Evolutionary conservation across 192 early-diverging fungal genomes (phyloP).

Genomic region (Coemansia sp.): DNA sequence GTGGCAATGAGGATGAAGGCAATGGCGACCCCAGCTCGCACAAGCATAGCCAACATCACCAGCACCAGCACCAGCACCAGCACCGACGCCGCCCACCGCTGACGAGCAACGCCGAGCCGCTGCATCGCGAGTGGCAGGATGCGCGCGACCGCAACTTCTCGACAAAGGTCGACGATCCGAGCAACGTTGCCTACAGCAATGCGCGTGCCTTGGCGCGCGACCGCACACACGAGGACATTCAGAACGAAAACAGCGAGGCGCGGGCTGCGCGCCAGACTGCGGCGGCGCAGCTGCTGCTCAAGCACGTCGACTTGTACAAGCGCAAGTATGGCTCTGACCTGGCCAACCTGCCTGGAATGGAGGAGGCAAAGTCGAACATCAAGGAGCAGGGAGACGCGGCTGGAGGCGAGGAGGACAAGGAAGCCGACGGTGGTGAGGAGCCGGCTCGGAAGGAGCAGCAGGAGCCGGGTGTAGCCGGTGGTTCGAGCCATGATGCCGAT

Average conservation of each 20-base stretch:
- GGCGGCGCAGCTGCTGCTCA: slow-evolving; percentile 34
- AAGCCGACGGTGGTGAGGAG: neutral
- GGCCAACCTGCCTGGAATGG: slow-evolving; percentile 26
- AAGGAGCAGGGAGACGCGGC: slow-evolving; percentile 3
- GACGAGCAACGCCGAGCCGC: neutral
- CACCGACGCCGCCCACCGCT: neutral
- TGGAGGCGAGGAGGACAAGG: slow-evolving; percentile 5
- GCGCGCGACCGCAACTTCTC: slow-evolving; percentile 2
- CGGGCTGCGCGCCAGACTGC: slow-evolving; percentile 20
- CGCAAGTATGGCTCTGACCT: slow-evolving; percentile 37
- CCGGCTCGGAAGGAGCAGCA: neutral
- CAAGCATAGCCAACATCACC: neutral
- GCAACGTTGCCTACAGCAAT: slow-evolving; percentile 12
- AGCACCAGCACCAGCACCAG: neutral
- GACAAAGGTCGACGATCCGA: slow-evolving; percentile 9
- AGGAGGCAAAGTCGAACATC: slow-evolving; percentile 20
- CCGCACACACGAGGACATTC: slow-evolving; percentile 8
- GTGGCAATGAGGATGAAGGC: neutral
- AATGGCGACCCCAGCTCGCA: neutral
- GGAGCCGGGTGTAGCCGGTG: neutral
- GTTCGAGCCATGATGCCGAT: neutral
- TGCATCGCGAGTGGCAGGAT: neutral
- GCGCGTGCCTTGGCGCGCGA: slow-evolving; percentile 16
- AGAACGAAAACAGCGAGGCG: slow-evolving; percentile 17
- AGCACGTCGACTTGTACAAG: slow-evolving; percentile 39